Evolutionary conservation across 2,329 filamentous ascomycete species (phyloP), one percentile per base, ranked within the genome.

Genomic region (Fusarium piperis): DNA sequence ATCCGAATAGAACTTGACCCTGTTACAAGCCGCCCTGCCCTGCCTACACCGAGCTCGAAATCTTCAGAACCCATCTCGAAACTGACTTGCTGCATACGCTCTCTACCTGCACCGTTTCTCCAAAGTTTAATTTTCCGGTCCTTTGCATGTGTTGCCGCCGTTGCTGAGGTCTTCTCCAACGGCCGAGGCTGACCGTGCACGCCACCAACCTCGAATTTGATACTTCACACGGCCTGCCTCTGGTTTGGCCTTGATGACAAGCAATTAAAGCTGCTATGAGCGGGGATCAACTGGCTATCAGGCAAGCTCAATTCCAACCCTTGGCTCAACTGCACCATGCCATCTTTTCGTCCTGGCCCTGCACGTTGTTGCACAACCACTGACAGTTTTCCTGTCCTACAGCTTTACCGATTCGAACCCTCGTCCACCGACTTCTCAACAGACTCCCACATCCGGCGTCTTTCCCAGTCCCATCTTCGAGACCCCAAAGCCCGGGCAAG

Each of bases 331-430:
- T 66, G 33, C 39, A 28, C 41, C 44, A 48, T 59, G 59, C 26
- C 38, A 65, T 67, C 65, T 57, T 67, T 62, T 63, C 53, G 46
- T 35, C 51, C 51, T 46, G 53, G 60, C 39, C 58, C 62, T 68
- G 69, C 20, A 59, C 63, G 65, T 35, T 65, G 58, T 46, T 20
- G 26, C n/a, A 59, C 59, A 68, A 74, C 74, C 64, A 79, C 83
- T 86, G 76, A 87, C 72, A 67, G 64, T 62, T 74, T 57, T 62
- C 39, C 65, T 75, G 59, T 74, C 65, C 65, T 65, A 72, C 78
- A 91, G 89, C 85, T 89, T 89, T 88, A 88, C 87, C 85, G 86
- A 89, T 84, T 84, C 87, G 84, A 89, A 86, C 85, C 85, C 86
- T 85, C 87, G 86, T 79, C 87, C 88, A 77, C 87, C 85, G 48